These are phyloP conservation scores for Aureobasidium sp. DNA, from an alignment of 2,329 filamentous ascomycete genomes.

Conservation along the genomic window DNA sequence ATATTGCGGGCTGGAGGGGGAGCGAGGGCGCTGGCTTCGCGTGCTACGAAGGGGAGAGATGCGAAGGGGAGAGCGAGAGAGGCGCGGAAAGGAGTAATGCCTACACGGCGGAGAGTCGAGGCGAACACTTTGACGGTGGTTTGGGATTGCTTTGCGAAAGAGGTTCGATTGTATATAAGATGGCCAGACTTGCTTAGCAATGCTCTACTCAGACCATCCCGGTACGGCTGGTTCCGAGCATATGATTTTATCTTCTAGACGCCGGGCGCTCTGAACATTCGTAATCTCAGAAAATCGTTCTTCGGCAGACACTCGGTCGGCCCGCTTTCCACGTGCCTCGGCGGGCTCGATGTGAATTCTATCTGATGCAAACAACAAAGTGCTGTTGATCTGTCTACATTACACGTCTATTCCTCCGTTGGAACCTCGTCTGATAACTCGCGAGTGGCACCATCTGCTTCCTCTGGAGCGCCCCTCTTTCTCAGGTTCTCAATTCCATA, in stretches of 20 bases:
- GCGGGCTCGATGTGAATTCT: not conserved
- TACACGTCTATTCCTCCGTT: not conserved
- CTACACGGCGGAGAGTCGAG: constrained; percentile 64
- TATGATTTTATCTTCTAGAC: not conserved
- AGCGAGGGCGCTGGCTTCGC: constrained; percentile 22
- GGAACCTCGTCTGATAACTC: not conserved
- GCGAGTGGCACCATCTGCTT: not conserved
- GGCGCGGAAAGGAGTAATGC: constrained; percentile 59
- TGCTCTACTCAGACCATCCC: constrained; percentile 11
- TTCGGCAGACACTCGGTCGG: too few relatives aligned
- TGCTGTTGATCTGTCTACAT: not conserved
- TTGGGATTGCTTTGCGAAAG: not conserved
- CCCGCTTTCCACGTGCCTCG: too few relatives aligned
- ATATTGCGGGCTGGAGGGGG: constrained; percentile 53
- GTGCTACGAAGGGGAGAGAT: constrained; percentile 26
- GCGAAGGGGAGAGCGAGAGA: constrained; percentile 54
- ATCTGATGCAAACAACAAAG: not conserved
- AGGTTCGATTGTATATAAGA: not conserved
- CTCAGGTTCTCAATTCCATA: constrained; percentile 44
- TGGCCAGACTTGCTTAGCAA: constrained; percentile 11
- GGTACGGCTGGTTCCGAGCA: constrained; percentile 8
- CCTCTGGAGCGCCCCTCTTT: constrained; percentile 34
- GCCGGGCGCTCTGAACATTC: not conserved
- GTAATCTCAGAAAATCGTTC: not conserved
- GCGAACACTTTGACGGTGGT: constrained; percentile 83